A percentile compares a stretch with the other conserved stretches of the same genome.
Evolutionary conservation across 257 asterid species (phyloP).

Genomic region (Linderniella brevidens): DNA sequence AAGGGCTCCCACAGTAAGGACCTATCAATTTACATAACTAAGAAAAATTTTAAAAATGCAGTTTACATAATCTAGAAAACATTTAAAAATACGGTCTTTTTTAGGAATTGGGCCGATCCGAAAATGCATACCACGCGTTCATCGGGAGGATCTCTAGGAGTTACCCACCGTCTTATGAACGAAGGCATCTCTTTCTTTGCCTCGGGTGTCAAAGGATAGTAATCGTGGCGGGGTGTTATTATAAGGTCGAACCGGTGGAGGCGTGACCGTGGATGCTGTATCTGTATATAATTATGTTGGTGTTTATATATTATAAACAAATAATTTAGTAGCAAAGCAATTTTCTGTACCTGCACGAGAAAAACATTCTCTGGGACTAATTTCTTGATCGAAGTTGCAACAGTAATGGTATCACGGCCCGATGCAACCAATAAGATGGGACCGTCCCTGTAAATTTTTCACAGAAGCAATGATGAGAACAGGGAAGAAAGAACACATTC

Average conservation of each 20-base stretch:
- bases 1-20: conserved; percentile 77
- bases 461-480: conserved; percentile 12
- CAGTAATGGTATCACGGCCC: conserved; percentile 66
- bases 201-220: conserved; percentile 54
- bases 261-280: conserved; percentile 81
- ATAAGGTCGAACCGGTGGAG: conserved; percentile 72
- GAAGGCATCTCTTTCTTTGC: conserved; percentile 60
- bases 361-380: conserved; percentile 58
- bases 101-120: not conserved
- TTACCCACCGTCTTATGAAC: conserved; percentile 52
- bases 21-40: conserved; percentile 16
- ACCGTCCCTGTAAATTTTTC: conserved; percentile 46
- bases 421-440: conserved; percentile 77
- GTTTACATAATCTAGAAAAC: too few species aligned
- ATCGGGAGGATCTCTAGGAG: conserved; percentile 64
- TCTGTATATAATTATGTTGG: conserved; percentile 37
- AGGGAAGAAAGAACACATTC: conserved; percentile 2
- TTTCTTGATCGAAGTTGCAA: conserved; percentile 46
- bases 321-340: too few species aligned
- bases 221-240: conserved; percentile 75
- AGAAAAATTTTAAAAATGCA: too few species aligned
- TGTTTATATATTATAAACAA: too few species aligned
- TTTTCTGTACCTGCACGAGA: conserved; percentile 62
- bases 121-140: conserved; percentile 48
- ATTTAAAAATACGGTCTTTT: too few species aligned